Evolutionary conservation across 768 basidiomycete genomes (phyloP).

Genomic region (Kwoniella heveanensis): DNA sequence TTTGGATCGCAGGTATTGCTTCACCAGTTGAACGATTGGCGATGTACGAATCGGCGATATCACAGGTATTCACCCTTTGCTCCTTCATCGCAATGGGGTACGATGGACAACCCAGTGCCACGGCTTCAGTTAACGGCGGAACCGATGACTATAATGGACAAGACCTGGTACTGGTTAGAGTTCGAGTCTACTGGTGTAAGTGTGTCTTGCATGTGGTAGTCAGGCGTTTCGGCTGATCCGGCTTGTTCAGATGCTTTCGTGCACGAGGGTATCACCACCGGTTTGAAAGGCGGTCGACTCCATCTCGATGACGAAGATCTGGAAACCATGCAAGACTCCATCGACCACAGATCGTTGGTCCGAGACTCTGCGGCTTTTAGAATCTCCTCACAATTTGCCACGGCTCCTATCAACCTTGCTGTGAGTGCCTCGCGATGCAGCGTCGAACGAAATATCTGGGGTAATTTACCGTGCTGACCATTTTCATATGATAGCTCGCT

Average conservation of each 20-base stretch:
- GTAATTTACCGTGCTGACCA: too few relatives aligned
- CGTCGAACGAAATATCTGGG: too few relatives aligned
- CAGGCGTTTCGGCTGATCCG: too few relatives aligned
- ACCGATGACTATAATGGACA: slow-evolving; percentile 55
- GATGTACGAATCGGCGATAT: slow-evolving; percentile 78
- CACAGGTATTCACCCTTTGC: slow-evolving; percentile 78
- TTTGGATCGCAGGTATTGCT: slow-evolving; percentile 57
- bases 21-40: slow-evolving; percentile 61
- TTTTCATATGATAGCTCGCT: slow-evolving; percentile 55
- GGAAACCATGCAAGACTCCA: slow-evolving; percentile 68
- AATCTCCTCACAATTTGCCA: slow-evolving; percentile 56
- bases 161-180: slow-evolving; percentile 68
- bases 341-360: slow-evolving; percentile 61
- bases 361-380: slow-evolving; percentile 26
- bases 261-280: slow-evolving; percentile 80
- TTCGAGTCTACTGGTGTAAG: slow-evolving; percentile 78
- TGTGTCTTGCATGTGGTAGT: too few relatives aligned
- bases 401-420: slow-evolving; percentile 73
- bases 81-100: slow-evolving; percentile 60
- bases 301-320: slow-evolving; percentile 76
- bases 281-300: slow-evolving; percentile 79
- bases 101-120: slow-evolving; percentile 37
- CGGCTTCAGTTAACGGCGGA: slow-evolving; percentile 59
- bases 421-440: too few relatives aligned
- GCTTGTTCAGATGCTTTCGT: slow-evolving; percentile 72